phyloP scores from a whole-genome alignment of 1,284 basidiomycete genomes.

The Laetiporus sulphureus region DNA sequence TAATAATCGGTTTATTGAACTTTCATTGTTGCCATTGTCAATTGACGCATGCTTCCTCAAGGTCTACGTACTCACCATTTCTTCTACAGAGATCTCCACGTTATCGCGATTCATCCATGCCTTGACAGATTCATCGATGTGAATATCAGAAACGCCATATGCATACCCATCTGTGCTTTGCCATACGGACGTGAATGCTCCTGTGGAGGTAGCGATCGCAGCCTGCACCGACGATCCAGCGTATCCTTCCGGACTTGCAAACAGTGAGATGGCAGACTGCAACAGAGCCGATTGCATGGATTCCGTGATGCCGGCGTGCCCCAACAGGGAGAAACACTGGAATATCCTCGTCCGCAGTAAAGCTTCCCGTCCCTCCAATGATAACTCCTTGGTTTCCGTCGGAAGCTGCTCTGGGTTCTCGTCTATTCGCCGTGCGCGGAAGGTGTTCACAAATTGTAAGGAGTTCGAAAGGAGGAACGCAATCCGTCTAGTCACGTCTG shows the following conservation, averaged over 20 bases:
- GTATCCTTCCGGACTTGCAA: slow-evolving; percentile 81
- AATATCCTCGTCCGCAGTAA: slow-evolving; percentile 81
- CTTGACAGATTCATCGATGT: slow-evolving; percentile 37
- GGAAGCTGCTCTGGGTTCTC: slow-evolving; percentile 36
- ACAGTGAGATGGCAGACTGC: slow-evolving; percentile 79
- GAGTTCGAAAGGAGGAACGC: slow-evolving; percentile 86
- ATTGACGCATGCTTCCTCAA: neutral
- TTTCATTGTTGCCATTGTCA: slow-evolving; percentile 33
- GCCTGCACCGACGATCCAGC: slow-evolving; percentile 85
- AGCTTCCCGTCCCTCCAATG: slow-evolving; percentile 76
- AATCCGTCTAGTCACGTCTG: slow-evolving; percentile 87
- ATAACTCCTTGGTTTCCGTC: slow-evolving; percentile 41
- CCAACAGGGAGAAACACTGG: slow-evolving; percentile 85
- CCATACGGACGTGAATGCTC: slow-evolving; percentile 85
- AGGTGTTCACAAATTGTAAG: slow-evolving; percentile 81
- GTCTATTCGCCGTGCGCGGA: slow-evolving; percentile 42
- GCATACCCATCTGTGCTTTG: slow-evolving; percentile 84
- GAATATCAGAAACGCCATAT: slow-evolving; percentile 82
- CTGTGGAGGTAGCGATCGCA: slow-evolving; percentile 84
- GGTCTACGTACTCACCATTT: slow-evolving; percentile 45
- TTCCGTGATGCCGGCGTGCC: slow-evolving; percentile 75
- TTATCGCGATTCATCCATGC: slow-evolving; percentile 73
- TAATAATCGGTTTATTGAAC: slow-evolving; percentile 75
- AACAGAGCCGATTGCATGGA: slow-evolving; percentile 76
- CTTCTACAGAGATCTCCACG: slow-evolving; percentile 72